These are phyloP conservation scores for Dactylellina sp. DNA, from an alignment of 2,329 filamentous ascomycete species.

Conservation along the genomic window DNA sequence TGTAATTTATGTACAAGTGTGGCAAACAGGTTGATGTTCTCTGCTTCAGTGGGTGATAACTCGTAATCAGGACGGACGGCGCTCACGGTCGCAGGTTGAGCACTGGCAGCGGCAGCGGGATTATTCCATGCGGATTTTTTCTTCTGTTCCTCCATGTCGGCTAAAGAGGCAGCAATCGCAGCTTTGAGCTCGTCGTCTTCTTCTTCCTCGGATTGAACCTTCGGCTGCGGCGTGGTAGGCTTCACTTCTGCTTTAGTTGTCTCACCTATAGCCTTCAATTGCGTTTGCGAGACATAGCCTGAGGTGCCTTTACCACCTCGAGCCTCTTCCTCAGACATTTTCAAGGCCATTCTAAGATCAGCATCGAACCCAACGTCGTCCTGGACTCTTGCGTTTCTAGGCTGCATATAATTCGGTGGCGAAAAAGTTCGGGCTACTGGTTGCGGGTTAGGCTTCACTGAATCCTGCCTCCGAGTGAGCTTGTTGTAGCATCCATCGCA, in stretches of 20 bases:
- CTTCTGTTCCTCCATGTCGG: constrained; percentile 99
- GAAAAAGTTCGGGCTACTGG: constrained; percentile 66
- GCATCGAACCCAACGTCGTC: constrained; percentile 89
- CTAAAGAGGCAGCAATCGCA: constrained; percentile 91
- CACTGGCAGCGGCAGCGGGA: constrained; percentile 66
- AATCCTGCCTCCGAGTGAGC: constrained; percentile 32
- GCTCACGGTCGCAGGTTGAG: constrained; percentile 64
- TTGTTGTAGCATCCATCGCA: constrained; percentile 93
- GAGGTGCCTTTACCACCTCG: constrained; percentile 74
- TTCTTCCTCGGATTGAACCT: constrained; percentile 72
- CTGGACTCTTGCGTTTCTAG: constrained; percentile 80
- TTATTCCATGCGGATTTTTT: constrained; percentile 80
- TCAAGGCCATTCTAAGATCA: constrained; percentile 89
- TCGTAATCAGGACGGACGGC: constrained; percentile 76
- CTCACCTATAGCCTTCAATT: constrained; percentile 64
- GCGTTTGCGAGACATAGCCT: constrained; percentile 77
- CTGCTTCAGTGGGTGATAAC: constrained; percentile 89
- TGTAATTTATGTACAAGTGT: constrained; percentile 94
- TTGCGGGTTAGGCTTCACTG: constrained; percentile 62
- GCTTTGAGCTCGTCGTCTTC: constrained; percentile 94
- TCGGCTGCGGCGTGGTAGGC: constrained; percentile 64
- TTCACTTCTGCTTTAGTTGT: constrained; percentile 62
- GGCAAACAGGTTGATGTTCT: constrained; percentile 96
- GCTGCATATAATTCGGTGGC: constrained; percentile 79
- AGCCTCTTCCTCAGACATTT: constrained; percentile 96